Percentiles rank a stretch among this genome's conserved stretches.
These are phyloP conservation scores for Zalerion maritima DNA, from an alignment of 495 filamentous ascomycete species.

Conservation along the genomic window DNA sequence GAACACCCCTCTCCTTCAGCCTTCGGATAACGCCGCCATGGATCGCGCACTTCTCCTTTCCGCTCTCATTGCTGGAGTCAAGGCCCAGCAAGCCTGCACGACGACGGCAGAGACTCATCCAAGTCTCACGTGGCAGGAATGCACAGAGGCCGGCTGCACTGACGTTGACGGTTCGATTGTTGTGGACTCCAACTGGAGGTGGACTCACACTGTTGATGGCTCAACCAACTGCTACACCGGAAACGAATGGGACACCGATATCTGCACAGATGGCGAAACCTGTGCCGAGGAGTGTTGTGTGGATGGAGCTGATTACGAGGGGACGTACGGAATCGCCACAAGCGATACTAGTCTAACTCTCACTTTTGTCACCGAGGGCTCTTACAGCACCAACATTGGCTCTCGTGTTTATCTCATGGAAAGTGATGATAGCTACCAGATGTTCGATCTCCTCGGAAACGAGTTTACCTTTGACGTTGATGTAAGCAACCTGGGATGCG, in stretches of 20 bases:
- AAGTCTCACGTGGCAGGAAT: conserved; percentile 31
- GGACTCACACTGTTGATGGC: conserved; percentile 31
- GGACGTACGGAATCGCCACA: conserved; percentile 38
- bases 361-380: conserved; percentile 32
- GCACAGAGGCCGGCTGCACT: conserved; percentile 25
- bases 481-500: conserved; percentile 43
- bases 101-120: conserved; percentile 31
- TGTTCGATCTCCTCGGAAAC: conserved; percentile 37
- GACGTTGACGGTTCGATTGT: conserved; percentile 7
- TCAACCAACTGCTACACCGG: conserved; percentile 44
- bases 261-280: conserved; percentile 28
- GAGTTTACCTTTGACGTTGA: conserved; percentile 50
- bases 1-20: too few species aligned
- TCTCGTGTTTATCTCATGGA: conserved; percentile 40
- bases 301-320: conserved; percentile 37
- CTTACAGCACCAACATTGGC: conserved; percentile 30
- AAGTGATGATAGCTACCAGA: conserved; percentile 33
- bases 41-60: conserved; percentile 14
- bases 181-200: conserved; percentile 38
- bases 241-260: conserved; percentile 32
- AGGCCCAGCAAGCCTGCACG: conserved; percentile 16
- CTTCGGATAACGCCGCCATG: too few species aligned
- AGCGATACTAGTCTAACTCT: conserved; percentile 29
- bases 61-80: conserved; percentile 11
- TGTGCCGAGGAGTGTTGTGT: conserved; percentile 38